phyloP scores from a whole-genome alignment of 1,139 yeast species.

The Blastobotrys raffinosifermentans region DNA sequence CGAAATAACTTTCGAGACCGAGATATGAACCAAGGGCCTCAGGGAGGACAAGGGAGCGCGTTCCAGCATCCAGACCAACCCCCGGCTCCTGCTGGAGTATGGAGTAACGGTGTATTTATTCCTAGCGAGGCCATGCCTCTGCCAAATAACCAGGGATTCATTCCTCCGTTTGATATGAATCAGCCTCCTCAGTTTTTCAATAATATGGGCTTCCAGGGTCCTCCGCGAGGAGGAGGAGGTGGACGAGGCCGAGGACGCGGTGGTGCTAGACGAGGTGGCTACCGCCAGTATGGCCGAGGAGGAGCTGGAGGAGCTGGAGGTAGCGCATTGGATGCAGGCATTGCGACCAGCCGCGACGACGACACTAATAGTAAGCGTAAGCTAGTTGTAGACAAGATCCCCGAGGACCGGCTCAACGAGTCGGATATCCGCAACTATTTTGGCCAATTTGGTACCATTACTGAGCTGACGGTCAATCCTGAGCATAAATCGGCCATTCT shows the following conservation, averaged over 20 bases:
- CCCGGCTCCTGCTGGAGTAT: conserved; percentile 15
- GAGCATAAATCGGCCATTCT: conserved; percentile 33
- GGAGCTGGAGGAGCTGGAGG: conserved; percentile 11
- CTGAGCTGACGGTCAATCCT: conserved; percentile 28
- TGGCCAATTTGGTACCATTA: conserved; percentile 37
- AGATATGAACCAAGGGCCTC: conserved; percentile 5
- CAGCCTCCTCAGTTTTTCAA: conserved; percentile 1
- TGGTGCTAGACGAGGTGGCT: conserved; percentile 9
- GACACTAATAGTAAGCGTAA: conserved; percentile 19
- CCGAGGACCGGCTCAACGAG: conserved; percentile 38
- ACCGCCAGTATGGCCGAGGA: conserved; percentile 7
- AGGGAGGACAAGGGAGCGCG: conserved; percentile 6
- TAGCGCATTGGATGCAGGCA: conserved; percentile 12
- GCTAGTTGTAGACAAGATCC: conserved; percentile 40
- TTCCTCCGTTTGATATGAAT: conserved; percentile 16
- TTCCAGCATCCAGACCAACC: conserved; percentile 11
- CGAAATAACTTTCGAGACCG: conserved; percentile 19
- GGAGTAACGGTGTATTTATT: conserved; percentile 25
- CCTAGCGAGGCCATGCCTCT: conserved; percentile 18
- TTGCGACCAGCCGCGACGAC: conserved; percentile 18
- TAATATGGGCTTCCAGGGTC: conserved; percentile 3
- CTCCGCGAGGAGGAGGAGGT: conserved; percentile 6
- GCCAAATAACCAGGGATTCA: conserved; percentile 22
- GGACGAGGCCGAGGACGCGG: conserved; percentile 11
- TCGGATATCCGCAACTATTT: conserved; percentile 34